Evolutionary conservation across 2,329 filamentous ascomycete genomes (phyloP).

Genomic region (Colletotrichum siamense): DNA sequence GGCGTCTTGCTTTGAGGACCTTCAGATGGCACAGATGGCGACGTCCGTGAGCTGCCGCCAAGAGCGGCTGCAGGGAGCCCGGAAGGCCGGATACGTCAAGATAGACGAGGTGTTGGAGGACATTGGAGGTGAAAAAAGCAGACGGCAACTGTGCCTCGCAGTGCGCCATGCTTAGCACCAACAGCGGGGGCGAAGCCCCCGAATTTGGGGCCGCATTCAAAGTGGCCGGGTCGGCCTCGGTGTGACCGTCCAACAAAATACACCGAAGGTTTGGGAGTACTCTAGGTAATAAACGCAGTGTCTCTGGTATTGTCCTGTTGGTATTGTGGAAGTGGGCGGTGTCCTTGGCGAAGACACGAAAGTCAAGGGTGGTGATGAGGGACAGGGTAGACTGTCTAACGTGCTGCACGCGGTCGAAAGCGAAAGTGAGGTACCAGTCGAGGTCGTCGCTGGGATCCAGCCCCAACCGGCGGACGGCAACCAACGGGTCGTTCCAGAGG

Average conservation of each 20-base stretch:
- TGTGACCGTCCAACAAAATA: slow-evolving; percentile 53
- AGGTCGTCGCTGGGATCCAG: slow-evolving; percentile 53
- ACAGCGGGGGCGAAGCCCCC: slow-evolving; percentile 26
- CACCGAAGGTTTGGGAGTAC: slow-evolving; percentile 50
- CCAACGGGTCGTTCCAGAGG: slow-evolving; percentile 58
- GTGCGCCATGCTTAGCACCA: slow-evolving; percentile 51
- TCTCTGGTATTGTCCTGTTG: slow-evolving; percentile 41
- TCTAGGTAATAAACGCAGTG: slow-evolving; percentile 41
- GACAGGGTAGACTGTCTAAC: slow-evolving; percentile 43
- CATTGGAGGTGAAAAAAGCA: slow-evolving; percentile 41
- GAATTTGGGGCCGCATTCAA: slow-evolving; percentile 30
- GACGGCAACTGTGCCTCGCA: slow-evolving; percentile 45
- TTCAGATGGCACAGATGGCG: slow-evolving; percentile 50
- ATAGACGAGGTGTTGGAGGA: slow-evolving; percentile 50
- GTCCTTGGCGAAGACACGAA: slow-evolving; percentile 45
- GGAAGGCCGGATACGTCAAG: slow-evolving; percentile 58
- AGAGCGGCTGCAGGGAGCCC: slow-evolving; percentile 45
- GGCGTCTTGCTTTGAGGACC: slow-evolving; percentile 54
- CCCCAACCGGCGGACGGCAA: slow-evolving; percentile 40
- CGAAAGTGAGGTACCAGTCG: slow-evolving; percentile 54
- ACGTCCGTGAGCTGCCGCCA: slow-evolving; percentile 36
- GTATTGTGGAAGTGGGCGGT: slow-evolving; percentile 45
- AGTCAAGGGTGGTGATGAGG: slow-evolving; percentile 54
- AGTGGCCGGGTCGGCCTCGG: slow-evolving; percentile 46
- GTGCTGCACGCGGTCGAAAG: slow-evolving; percentile 40